Evolutionary conservation across 352 stramenopile genomes (phyloP).

Genomic region (Discostella stelligera): DNA sequence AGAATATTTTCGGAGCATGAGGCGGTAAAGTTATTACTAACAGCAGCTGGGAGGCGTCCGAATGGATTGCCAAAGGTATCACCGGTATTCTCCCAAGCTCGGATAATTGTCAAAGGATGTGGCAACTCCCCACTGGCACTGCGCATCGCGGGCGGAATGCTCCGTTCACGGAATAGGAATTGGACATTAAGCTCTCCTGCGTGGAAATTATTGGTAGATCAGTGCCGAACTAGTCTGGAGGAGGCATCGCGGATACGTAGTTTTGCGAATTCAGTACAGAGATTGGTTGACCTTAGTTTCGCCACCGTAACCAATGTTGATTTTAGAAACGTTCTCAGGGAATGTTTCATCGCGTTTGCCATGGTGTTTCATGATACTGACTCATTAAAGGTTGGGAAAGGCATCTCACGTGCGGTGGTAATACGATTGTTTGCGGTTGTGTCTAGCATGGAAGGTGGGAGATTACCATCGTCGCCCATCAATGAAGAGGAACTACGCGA

Average conservation of each 20-base stretch:
- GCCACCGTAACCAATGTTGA: constrained; percentile 63
- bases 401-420: constrained; percentile 75
- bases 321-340: constrained; percentile 54
- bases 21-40: constrained; percentile 78
- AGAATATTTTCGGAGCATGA: constrained; percentile 80
- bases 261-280: constrained; percentile 77
- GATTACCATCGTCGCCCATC: constrained; percentile 13
- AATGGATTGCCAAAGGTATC: constrained; percentile 76
- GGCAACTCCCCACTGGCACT: constrained; percentile 79
- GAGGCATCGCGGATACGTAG: constrained; percentile 77
- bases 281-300: constrained; percentile 79
- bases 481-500: constrained; percentile 36
- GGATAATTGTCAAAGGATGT: constrained; percentile 80
- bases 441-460: constrained; percentile 35
- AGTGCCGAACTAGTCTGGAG: constrained; percentile 75
- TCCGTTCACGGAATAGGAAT: constrained; percentile 71
- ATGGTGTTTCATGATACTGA: constrained; percentile 80
- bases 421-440: constrained; percentile 71
- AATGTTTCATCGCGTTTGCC: constrained; percentile 78
- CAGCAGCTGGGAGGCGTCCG: constrained; percentile 64
- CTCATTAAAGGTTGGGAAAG: constrained; percentile 69
- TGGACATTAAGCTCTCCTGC: constrained; percentile 77
- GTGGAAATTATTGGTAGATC: constrained; percentile 72
- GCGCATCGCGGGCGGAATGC: constrained; percentile 75
- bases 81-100: constrained; percentile 75